Base-by-base conservation (phyloP, 1,284 basidiomycete genomes). In the Tylopilus orsonianus region DNA sequence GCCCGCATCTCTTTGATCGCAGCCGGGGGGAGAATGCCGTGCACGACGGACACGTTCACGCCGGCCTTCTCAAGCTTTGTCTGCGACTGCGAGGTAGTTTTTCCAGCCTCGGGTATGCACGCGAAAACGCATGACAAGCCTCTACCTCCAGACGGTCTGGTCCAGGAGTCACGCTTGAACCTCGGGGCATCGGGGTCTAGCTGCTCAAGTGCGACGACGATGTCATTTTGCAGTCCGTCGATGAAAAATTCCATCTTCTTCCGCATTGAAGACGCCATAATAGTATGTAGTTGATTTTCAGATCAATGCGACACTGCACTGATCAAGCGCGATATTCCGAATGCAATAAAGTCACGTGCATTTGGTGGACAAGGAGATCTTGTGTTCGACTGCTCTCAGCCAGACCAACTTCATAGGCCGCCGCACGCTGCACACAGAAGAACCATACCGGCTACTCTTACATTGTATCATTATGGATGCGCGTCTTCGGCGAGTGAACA, bases 1-100 rank as follows among this genome's bases (percentile, higher is more conserved):
- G 91, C 89, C 41, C 89, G 80, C 96, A 99, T 99, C 73, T 97
- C 92, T 64, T 82, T 80, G 65, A 98, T 87, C 2, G 94, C 96
- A 16, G 86, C 74, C 0, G 93, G 92, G 1, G 94, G 92, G 1
- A 99, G 82, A 27, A 74, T 78, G 30, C 95, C 95, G 64, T 97
- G 85, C 1, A 98, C 92, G 62, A 98, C 77, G 23, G 90, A 93
- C 59, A 98, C 89, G 71, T 97, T 98, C 48, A 98, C 93, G 2
- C 97, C 97, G 2, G 89, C 96, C 70, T 99, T 99, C 68, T 99
- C 96, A 58, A 99, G 86, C 16, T 92, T 77, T 0, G 82, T 76
- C 2, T 64, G 50, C 13, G 61, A 29, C 65, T 62, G 35, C 18
- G 58, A 60, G 30, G 59, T 54, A 47, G 45, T 59, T 58, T 36